Evolutionary conservation across 306 rosid genomes (phyloP), one percentile per base, ranked within the genome.

Genomic region (Calophaca sinica): DNA sequence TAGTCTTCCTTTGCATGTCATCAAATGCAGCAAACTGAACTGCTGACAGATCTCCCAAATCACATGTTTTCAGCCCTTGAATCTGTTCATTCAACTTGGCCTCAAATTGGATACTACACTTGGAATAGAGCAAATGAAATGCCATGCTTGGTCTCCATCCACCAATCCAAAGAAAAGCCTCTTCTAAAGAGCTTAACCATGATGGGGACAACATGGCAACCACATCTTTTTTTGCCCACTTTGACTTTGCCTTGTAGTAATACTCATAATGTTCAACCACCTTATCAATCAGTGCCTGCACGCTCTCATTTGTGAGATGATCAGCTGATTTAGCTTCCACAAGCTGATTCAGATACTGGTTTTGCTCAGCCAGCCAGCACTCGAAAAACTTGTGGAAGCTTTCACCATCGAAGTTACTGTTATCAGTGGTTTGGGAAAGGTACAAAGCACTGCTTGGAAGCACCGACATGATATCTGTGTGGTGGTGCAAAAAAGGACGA

Each of bases 71-170:
- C 5, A 77, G 8, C 12, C 91, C 88, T 2, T 5, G 44, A 5
- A 87, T 77, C 29, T 81, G 44, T 32, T 82, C 83, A 5, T 7
- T 5, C 14, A 84, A 31, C 9, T 11, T 62, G 0, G 71, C 86
- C 66, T 91, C 87, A 49, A 85, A 76, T 44, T 89, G 96, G 58
- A 86, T 5, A 4, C 96, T 88, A 0, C 86, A 83, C 58, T 89
- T 91, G 3, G 91, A 83, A 68, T 88, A 86, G 4, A 91, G 79
- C 41, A 91, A 51, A 38, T 89, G 93, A 48, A 89, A 83, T 29
- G 90, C 90, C 88, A 73, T 80, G 54, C 80, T 87, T 4, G 97
- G 97, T 15, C 93, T 79, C 93, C 93, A 87, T 11, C 91, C 97
- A 0, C 91, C 97, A 63, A 91, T 78, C 93, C 97, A 87, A 11